Evolutionary conservation across 1,284 basidiomycete genomes (phyloP), one percentile per base, ranked within the genome.

Genomic region (Fomes fomentarius): DNA sequence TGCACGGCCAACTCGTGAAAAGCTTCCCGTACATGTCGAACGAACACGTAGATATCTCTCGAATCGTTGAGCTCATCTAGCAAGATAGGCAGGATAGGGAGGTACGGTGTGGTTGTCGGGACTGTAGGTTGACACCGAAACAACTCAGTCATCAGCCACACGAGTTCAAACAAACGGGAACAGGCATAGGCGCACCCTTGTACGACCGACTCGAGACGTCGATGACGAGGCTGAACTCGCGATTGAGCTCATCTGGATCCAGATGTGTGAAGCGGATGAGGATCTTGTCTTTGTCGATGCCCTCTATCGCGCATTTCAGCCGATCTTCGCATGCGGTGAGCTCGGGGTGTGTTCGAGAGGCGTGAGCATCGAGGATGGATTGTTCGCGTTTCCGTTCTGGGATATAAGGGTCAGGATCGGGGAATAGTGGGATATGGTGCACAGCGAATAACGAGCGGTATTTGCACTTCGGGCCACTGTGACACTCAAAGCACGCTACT

Each of bases 211-310:
- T 70, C 0, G 86, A 83, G 15, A 93, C 76, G 64, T 96, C 91
- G 24, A 95, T 68, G 0, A 94, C 85, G 52, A 95, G 77, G 50
- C 80, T 87, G 59, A 86, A 92, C 63, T 93, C 90, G 28, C 81
- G 76, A 14, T 79, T 47, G 7, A 46, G 75, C 51, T 87, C 80
- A 0, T 72, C 63, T 2, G 79, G 74, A 64, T 91, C 88, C 38
- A 94, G 70, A 49, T 83, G 74, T 3, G 80, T 81, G 71, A 93
- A 94, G 4, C 85, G 82, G 46, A 95, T 74, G 42, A 93, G 77
- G 11, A 95, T 76, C 46, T 84, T 82, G 66, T 91, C 86, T 39
- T 75, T 76, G 60, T 85, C 84, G 22, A 94, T 82, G 26, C 91
- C 91, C 68, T 93, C 88, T 14, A 95, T 79, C 15, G 76, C 72